A percentile compares a stretch with the other conserved stretches of the same genome.
phyloP scores from a whole-genome alignment of 2,329 filamentous ascomycete species.

The Apiospora rasikravindrae region DNA sequence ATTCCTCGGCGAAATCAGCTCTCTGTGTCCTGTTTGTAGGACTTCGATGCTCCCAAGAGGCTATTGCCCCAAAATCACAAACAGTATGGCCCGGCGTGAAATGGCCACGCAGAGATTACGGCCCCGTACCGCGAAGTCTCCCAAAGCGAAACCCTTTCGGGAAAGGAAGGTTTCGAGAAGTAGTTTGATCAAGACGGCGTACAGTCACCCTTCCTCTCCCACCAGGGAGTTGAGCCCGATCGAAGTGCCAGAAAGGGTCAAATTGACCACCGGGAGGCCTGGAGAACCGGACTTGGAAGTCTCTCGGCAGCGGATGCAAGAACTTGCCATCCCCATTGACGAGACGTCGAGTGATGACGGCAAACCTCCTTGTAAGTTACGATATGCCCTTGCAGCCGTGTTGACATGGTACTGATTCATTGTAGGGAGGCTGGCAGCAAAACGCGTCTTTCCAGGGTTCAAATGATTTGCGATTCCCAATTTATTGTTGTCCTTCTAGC shows the following conservation, averaged over 20 bases:
- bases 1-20: slow-evolving; percentile 79
- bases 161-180: slow-evolving; percentile 25
- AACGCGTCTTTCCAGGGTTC: slow-evolving; percentile 18
- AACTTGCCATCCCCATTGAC: slow-evolving; percentile 36
- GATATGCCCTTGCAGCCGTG: background rate
- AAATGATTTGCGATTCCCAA: background rate
- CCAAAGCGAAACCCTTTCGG: background rate
- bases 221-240: slow-evolving; percentile 28
- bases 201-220: slow-evolving; percentile 25
- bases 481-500: background rate
- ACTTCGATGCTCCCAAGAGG: slow-evolving; percentile 75
- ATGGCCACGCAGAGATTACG: slow-evolving; percentile 68
- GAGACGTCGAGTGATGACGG: slow-evolving; percentile 39
- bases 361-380: slow-evolving; percentile 17
- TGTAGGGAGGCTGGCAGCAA: slow-evolving; percentile 10
- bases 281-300: slow-evolving; percentile 24
- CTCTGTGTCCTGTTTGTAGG: slow-evolving; percentile 91
- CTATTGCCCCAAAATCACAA: slow-evolving; percentile 74
- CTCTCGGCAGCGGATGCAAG: slow-evolving; percentile 33
- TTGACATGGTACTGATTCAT: background rate
- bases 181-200: slow-evolving; percentile 29
- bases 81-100: slow-evolving; percentile 85
- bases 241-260: slow-evolving; percentile 30
- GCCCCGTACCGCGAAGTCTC: slow-evolving; percentile 35
- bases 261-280: slow-evolving; percentile 21